Evolutionary conservation across 441 rosid species (phyloP).

Genomic region (Syzygium malaccense): DNA sequence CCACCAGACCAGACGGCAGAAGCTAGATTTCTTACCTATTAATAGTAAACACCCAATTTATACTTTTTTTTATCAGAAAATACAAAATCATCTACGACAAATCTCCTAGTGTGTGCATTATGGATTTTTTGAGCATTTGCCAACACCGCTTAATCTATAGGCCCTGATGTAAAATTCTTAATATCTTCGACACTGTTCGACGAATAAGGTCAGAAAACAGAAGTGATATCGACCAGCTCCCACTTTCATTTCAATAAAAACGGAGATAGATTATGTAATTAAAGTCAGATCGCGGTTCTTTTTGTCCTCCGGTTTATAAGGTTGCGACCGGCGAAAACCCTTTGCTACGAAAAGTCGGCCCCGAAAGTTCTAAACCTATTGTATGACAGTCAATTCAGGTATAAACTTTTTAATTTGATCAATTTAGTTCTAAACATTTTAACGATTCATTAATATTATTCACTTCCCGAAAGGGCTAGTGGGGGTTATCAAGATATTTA

Average conservation of each 20-base stretch:
- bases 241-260: no score
- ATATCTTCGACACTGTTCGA: not conserved
- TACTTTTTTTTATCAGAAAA: not conserved
- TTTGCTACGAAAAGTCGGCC: not conserved
- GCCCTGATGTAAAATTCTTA: no score
- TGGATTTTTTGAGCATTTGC: not conserved
- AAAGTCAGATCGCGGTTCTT: not conserved
- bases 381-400: rapidly evolving
- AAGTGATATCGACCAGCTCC: no score
- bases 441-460: no score
- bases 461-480: rapidly evolving
- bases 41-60: not conserved
- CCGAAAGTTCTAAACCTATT: no score
- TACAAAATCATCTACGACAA: not conserved
- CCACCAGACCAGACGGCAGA: not conserved
- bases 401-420: no score
- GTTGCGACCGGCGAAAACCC: not conserved
- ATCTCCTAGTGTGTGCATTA: not conserved
- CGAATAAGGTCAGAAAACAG: not conserved
- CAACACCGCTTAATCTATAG: not conserved
- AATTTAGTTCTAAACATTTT: no score
- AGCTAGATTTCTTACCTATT: not conserved
- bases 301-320: not conserved
- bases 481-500: rapidly evolving
- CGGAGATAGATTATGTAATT: no score